Evolutionary conservation across 805 yeast genomes (phyloP).

Genomic region (Cyberlindnera mrakii): DNA sequence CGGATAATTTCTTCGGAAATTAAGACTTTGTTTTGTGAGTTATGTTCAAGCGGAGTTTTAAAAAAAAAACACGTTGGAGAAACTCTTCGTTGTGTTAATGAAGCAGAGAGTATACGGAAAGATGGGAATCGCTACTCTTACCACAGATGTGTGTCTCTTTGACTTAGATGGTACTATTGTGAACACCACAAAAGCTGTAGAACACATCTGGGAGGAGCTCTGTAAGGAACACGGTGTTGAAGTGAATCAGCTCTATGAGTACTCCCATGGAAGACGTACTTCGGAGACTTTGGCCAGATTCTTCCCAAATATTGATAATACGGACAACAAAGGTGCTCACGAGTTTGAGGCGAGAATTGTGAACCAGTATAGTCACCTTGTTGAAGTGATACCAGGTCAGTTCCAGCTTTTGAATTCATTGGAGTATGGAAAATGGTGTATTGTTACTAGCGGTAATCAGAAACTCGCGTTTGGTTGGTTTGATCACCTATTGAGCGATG

Average conservation of each 20-base stretch:
- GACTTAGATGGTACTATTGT: constrained; percentile 88
- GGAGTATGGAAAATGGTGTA: constrained; percentile 62
- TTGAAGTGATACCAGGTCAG: constrained; percentile 74
- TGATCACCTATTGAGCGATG: constrained; percentile 44
- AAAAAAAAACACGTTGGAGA: no score
- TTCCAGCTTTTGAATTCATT: constrained; percentile 52
- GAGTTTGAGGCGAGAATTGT: constrained; percentile 59
- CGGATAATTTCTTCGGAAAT: no score
- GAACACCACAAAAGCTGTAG: constrained; percentile 76
- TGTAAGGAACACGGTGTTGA: constrained; percentile 65
- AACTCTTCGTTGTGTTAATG: no score
- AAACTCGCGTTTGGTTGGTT: constrained; percentile 79
- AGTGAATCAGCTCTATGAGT: constrained; percentile 34
- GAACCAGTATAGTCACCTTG: constrained; percentile 63
- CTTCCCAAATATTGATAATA: constrained; percentile 70
- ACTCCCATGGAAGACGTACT: constrained; percentile 73
- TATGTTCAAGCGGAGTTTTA: no score
- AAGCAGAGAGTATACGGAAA: background rate
- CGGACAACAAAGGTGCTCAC: constrained; percentile 55
- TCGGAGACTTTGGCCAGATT: constrained; percentile 67
- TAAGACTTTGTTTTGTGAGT: no score
- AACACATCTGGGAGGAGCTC: constrained; percentile 74
- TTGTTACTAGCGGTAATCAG: constrained; percentile 79
- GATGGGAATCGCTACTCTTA: constrained; percentile 14
- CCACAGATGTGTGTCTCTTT: constrained; percentile 39